These are phyloP conservation scores for Glaciozyma antarctica DNA, from an alignment of 768 basidiomycete species.

Conservation along the genomic window DNA sequence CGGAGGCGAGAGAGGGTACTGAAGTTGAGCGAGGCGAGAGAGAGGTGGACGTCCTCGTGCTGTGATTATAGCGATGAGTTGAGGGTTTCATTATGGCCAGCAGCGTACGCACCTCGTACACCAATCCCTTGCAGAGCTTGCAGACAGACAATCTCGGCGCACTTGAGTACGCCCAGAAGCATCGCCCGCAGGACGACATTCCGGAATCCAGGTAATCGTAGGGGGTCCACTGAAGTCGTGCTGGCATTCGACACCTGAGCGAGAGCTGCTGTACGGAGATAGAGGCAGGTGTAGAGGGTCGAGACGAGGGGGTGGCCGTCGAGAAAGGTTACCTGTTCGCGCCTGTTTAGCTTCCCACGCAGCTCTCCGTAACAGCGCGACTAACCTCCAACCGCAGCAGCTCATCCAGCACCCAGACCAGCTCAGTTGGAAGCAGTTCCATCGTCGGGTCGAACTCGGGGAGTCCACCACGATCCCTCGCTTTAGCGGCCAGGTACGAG, in stretches of 20 bases:
- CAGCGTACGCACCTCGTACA: constrained; percentile 23
- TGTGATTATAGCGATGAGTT: not conserved
- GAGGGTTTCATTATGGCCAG: not conserved
- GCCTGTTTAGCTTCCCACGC: not conserved
- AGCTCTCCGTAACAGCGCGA: not conserved
- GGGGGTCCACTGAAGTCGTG: not conserved
- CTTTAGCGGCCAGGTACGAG: constrained; percentile 9
- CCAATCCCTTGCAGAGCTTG: constrained; percentile 14
- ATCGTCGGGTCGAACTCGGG: constrained; percentile 9
- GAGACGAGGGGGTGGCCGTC: constrained; percentile 26
- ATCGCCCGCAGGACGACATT: constrained; percentile 16
- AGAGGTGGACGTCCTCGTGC: constrained; percentile 31
- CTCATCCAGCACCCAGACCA: constrained; percentile 14
- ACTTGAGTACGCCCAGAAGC: constrained; percentile 19
- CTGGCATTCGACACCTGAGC: not conserved
- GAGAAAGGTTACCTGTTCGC: constrained; percentile 15
- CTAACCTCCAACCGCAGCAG: constrained; percentile 19
- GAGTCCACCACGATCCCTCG: not conserved
- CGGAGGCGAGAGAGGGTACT: constrained; percentile 9
- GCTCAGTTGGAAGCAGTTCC: not conserved
- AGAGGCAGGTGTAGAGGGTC: constrained; percentile 26
- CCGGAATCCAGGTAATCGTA: not conserved
- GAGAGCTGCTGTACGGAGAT: constrained; percentile 13
- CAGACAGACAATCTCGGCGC: constrained; percentile 22
- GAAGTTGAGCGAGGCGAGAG: constrained; percentile 17